phyloP scores from a whole-genome alignment of 305 asterid species.

The Euphrasia arctica region DNA sequence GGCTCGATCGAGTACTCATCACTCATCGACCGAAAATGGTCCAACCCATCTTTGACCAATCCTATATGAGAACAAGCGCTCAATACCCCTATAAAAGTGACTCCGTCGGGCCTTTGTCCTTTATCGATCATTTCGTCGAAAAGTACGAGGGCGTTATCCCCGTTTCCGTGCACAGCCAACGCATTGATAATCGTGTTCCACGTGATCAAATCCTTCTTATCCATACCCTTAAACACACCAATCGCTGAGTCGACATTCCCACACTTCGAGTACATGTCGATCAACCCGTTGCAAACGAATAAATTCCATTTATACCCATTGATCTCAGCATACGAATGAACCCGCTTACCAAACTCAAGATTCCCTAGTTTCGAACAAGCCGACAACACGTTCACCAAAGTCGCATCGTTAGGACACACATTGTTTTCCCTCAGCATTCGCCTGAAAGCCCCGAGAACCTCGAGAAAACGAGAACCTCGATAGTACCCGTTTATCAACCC shows the following conservation, averaged over 20 bases:
- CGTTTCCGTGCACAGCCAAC: slow-evolving; percentile 79
- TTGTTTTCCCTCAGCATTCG: slow-evolving; percentile 52
- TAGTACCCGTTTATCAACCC: slow-evolving; percentile 72
- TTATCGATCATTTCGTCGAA: slow-evolving; percentile 47
- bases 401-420: slow-evolving; percentile 70
- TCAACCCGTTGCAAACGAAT: slow-evolving; percentile 61
- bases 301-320: slow-evolving; percentile 46
- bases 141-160: slow-evolving; percentile 51
- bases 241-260: slow-evolving; percentile 55
- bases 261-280: slow-evolving; percentile 83
- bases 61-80: slow-evolving; percentile 91
- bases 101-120: slow-evolving; percentile 64
- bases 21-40: slow-evolving; percentile 52
- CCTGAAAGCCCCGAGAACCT: slow-evolving; percentile 54
- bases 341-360: slow-evolving; percentile 71
- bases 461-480: slow-evolving; percentile 36
- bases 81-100: slow-evolving; percentile 63
- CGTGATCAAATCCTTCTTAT: slow-evolving; percentile 55
- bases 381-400: slow-evolving; percentile 57
- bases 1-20: slow-evolving; percentile 46
- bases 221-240: slow-evolving; percentile 51
- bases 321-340: slow-evolving; percentile 51
- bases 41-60: slow-evolving; percentile 51
- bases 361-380: slow-evolving; percentile 71
- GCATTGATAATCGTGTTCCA: slow-evolving; percentile 89